phyloP scores from a whole-genome alignment of 108 stramenopile species.

The Parietichytrium sp. region DNA sequence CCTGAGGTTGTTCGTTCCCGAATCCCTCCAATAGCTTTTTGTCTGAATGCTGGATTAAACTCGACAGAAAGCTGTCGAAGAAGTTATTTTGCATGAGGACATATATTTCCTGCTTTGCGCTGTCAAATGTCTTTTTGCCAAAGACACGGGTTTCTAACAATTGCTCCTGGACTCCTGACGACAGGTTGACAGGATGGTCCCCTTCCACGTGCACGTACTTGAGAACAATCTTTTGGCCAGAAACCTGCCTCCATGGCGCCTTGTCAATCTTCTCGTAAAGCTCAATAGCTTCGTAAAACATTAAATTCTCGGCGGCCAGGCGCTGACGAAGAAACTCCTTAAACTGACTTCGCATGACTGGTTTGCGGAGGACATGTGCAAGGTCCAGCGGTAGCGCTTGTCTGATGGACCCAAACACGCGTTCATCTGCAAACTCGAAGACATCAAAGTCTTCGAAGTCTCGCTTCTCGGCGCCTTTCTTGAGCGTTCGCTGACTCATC shows the following conservation, averaged over 20 bases:
- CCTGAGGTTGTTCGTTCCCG: too few relatives aligned
- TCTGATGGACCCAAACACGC: too few relatives aligned
- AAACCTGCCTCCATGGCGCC: neutral
- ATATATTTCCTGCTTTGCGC: neutral
- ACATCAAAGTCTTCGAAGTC: too few relatives aligned
- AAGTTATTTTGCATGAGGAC: slow-evolving; percentile 25
- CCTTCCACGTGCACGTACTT: neutral
- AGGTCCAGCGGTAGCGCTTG: slow-evolving; percentile 1
- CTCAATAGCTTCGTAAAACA: slow-evolving; percentile 17
- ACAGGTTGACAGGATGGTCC: neutral
- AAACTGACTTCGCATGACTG: slow-evolving; percentile 21
- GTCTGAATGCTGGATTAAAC: too few relatives aligned
- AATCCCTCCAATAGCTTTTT: too few relatives aligned
- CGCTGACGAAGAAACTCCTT: neutral
- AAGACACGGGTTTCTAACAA: neutral
- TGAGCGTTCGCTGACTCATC: too few relatives aligned
- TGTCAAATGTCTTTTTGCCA: neutral
- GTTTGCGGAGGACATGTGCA: neutral
- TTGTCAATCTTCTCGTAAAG: slow-evolving; percentile 5
- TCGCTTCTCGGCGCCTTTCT: too few relatives aligned
- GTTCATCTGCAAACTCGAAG: too few relatives aligned
- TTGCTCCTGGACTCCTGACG: neutral
- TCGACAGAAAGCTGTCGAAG: neutral
- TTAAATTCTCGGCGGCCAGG: neutral
- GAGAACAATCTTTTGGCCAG: neutral